Evolutionary conservation across 1,284 basidiomycete genomes (phyloP).

Genomic region (Tremellales sp.): DNA sequence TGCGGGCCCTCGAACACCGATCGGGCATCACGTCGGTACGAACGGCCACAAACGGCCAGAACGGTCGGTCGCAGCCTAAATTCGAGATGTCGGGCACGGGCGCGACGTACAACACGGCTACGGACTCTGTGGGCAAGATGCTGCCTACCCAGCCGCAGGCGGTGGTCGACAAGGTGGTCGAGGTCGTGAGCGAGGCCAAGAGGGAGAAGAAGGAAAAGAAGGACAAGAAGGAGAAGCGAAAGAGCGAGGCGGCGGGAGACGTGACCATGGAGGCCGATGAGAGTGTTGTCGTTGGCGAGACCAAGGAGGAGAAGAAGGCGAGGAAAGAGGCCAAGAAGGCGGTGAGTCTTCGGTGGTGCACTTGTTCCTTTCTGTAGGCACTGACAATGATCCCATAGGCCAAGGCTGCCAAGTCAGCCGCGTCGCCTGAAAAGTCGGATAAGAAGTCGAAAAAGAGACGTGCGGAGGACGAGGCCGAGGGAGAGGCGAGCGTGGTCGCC

Average conservation of each 20-base stretch:
- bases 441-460: conserved; percentile 52
- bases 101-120: conserved; percentile 68
- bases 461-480: conserved; percentile 41
- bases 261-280: conserved; percentile 49
- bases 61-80: conserved; percentile 61
- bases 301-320: conserved; percentile 55
- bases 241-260: conserved; percentile 56
- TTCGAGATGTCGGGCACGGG: conserved; percentile 72
- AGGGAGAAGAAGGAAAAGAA: conserved; percentile 67
- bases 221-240: conserved; percentile 59
- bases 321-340: conserved; percentile 57
- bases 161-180: conserved; percentile 61
- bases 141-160: conserved; percentile 76
- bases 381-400: conserved; percentile 19
- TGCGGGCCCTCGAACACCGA: conserved; percentile 82
- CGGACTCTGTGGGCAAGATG: conserved; percentile 53
- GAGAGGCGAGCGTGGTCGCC: not conserved
- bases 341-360: conserved; percentile 17
- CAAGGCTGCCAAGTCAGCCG: conserved; percentile 35
- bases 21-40: conserved; percentile 62
- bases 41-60: conserved; percentile 57
- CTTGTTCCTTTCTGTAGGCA: no score
- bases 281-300: conserved; percentile 49
- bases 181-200: conserved; percentile 49
- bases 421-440: conserved; percentile 20